Evolutionary conservation across 495 filamentous ascomycete genomes (phyloP).

Genomic region (Acidomyces sp.): DNA sequence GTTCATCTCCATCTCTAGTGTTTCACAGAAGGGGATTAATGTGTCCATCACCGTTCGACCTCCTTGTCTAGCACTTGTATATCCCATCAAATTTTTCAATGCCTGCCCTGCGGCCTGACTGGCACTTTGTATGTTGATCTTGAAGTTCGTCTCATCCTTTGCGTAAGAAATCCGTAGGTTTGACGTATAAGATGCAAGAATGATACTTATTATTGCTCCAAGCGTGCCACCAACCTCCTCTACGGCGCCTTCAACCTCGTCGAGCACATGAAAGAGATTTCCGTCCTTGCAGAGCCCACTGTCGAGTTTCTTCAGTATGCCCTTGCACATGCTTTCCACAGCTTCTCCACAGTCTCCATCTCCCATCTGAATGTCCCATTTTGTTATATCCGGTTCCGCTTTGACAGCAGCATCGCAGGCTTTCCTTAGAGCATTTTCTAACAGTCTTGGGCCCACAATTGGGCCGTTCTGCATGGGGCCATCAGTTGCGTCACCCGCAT

Average conservation of each 20-base stretch:
- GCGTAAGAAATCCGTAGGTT: slow-evolving; percentile 29
- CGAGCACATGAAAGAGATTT: slow-evolving; percentile 38
- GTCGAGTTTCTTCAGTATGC: slow-evolving; percentile 24
- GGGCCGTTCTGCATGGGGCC: slow-evolving; percentile 8
- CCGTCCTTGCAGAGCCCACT: slow-evolving; percentile 25
- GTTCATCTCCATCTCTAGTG: slow-evolving; percentile 30
- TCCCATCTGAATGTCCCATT: slow-evolving; percentile 52
- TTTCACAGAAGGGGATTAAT: slow-evolving; percentile 44
- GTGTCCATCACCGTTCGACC: slow-evolving; percentile 44
- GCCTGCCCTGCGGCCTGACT: slow-evolving; percentile 19
- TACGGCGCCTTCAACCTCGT: slow-evolving; percentile 42
- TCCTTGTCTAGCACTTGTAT: slow-evolving; percentile 27
- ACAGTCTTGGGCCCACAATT: slow-evolving; percentile 6
- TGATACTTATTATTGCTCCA: slow-evolving; percentile 47
- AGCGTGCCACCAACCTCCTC: slow-evolving; percentile 50
- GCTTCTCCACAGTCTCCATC: slow-evolving; percentile 54
- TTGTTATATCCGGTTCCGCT: slow-evolving; percentile 46
- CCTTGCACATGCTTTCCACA: slow-evolving; percentile 34
- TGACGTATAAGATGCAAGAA: slow-evolving; percentile 43
- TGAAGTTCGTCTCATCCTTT: slow-evolving; percentile 12
- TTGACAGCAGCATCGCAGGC: slow-evolving; percentile 39
- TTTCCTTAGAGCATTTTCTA: slow-evolving; percentile 38
- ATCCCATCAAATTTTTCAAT: slow-evolving; percentile 34
- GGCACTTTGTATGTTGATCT: slow-evolving; percentile 14
- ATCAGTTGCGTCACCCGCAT: slow-evolving; percentile 1